A percentile compares a stretch with the other conserved stretches of the same genome.
phyloP scores from a whole-genome alignment of 805 yeast genomes.

The Candida tammaniensis region DNA sequence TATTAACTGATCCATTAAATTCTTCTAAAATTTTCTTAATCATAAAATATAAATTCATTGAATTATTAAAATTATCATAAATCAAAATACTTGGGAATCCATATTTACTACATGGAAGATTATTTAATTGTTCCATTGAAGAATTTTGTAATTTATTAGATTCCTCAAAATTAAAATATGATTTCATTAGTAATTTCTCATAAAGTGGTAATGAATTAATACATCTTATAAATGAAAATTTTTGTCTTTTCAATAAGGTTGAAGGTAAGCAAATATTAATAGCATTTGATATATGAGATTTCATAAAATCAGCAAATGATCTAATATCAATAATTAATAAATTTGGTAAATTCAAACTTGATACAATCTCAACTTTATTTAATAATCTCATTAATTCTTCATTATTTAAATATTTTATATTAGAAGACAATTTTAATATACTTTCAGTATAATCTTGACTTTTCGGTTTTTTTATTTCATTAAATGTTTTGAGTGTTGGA shows the following conservation, averaged over 20 bases:
- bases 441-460: constrained; percentile 6
- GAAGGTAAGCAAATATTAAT: constrained; percentile 84
- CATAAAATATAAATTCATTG: constrained; percentile 44
- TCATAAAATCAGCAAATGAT: constrained; percentile 72
- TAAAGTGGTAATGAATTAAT: constrained; percentile 55
- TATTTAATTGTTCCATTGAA: not conserved
- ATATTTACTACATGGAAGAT: constrained; percentile 18
- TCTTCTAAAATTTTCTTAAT: constrained; percentile 50
- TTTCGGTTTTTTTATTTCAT: constrained; percentile 3
- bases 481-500: constrained; percentile 11
- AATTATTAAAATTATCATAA: constrained; percentile 46
- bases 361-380: constrained; percentile 2
- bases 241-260: constrained; percentile 75
- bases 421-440: constrained; percentile 4
- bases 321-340: constrained; percentile 69
- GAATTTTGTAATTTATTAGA: not conserved
- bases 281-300: constrained; percentile 55
- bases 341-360: constrained; percentile 13
- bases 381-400: constrained; percentile 3
- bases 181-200: constrained; percentile 44
- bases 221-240: constrained; percentile 63
- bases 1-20: constrained; percentile 5
- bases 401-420: constrained; percentile 4
- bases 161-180: constrained; percentile 9
- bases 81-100: constrained; percentile 38